Base-by-base conservation (phyloP, 805 yeast genomes). In the Spathaspora gorwiae region DNA sequence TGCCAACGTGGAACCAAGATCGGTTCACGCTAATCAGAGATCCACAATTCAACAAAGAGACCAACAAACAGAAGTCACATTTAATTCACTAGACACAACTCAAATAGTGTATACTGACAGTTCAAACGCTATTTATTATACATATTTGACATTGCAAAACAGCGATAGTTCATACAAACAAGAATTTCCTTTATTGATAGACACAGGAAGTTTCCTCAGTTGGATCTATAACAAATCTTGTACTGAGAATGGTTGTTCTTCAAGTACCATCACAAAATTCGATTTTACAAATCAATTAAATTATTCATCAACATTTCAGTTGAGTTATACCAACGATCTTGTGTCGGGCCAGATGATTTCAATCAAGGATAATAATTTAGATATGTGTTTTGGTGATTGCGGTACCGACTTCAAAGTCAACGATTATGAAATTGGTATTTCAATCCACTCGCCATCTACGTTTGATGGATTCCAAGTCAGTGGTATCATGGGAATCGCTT, bases 151-250 rank as follows among this genome's bases (percentile, higher is more conserved):
- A 7, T 42, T 65, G 26, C 39, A 58, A 2, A 42, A 53, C 27
- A 13, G 11, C 10, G 12, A 32, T 5, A 10, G 10, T 8, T 19
- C 29, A 4, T 57, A 59, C 36, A 53, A 66, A n/a, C 56, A 57
- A n/a, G 63, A 64, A 30, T 79, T 72, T 52, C 78, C 78, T 5
- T 61, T 83, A 35, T 68, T 83, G 14, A 62, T 83, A 13, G 88
- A 83, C 59, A 83, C 88, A 0, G 87, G 85, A 6, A 79, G 84
- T 26, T 80, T 81, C 13, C 75, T 80, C 46, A 57, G 80, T 2
- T 83, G 88, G 88, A 70, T 83, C 3, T 81, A 79, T 56, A 80
- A 78, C 40, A 57, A 68, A 1, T 60, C 72, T 34, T 82, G 87
- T 62, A 58, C 63, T 1, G 70, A 53, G 5, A 47, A 51, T 8